Evolutionary conservation across 2,329 filamentous ascomycete genomes (phyloP), one percentile per base, ranked within the genome.

Genomic region (Kalaharituber pfeilii): DNA sequence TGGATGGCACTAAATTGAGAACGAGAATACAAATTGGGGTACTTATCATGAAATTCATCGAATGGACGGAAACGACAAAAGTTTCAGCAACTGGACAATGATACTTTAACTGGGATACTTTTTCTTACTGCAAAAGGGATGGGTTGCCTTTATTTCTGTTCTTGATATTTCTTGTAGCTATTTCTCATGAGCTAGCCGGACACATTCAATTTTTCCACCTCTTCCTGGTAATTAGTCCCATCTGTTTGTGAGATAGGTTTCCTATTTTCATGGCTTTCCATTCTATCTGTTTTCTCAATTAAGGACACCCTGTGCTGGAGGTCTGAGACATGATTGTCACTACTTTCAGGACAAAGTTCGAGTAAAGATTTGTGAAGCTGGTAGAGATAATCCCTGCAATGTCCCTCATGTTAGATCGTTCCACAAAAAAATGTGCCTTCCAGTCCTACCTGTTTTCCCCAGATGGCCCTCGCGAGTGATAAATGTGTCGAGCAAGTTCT

Each of bases 241-340:
- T n/a, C n/a, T n/a, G n/a, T n/a, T n/a, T n/a, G n/a, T n/a, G n/a
- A n/a, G n/a, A n/a, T n/a, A n/a, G n/a, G n/a, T n/a, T n/a, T n/a
- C n/a, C n/a, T 22, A 47, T 47, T 13, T 47, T 47, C 42, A 5
- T 5, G 6, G 18, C 18, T 22, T 22, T 13, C 42, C 5, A 2
- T 22, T 2, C 15, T 13, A 15, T 47, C 42, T 11, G 33, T 18
- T 22, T 18, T 58, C 60, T 82, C 76, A 53, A 94, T 73, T 51
- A 72, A 75, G 64, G 80, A 77, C 44, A 91, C 81, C 52, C 85
- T 76, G 54, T 72, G 69, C 15, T 85, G 86, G 62, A 98, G 70
- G 69, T 96, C 88, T 50, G 77, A 81, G 52, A 98, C 76, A 72
- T 98, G 89, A 58, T 75, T 75, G 70, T 96, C 91, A 2, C 79